Evolutionary conservation across 441 rosid genomes (phyloP).

Genomic region (Omphalea diandra): DNA sequence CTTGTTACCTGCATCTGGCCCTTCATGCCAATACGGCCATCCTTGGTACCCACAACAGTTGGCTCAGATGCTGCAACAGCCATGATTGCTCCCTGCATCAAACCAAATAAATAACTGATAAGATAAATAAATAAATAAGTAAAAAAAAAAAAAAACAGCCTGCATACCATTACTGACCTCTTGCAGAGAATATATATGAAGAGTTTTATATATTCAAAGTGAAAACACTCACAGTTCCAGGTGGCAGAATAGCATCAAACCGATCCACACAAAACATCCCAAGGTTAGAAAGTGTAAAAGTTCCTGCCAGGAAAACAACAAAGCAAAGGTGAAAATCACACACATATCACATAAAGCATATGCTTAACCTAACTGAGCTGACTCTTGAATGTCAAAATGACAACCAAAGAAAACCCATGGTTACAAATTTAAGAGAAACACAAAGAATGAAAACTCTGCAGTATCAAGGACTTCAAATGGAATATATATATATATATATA

Average conservation of each 20-base stretch:
- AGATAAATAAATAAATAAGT: not conserved
- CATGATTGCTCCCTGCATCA: slow-evolving; percentile 90
- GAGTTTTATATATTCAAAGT: not conserved
- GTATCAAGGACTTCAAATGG: not conserved
- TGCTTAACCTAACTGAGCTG: not conserved
- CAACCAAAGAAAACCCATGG: not conserved
- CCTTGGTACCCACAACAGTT: slow-evolving; percentile 78
- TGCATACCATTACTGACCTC: not conserved
- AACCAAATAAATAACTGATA: slow-evolving; percentile 7
- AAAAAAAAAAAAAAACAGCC: not conserved
- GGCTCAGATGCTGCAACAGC: slow-evolving; percentile 95
- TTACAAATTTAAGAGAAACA: not conserved
- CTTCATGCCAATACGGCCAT: slow-evolving; percentile 87
- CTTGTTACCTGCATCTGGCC: slow-evolving; percentile 86
- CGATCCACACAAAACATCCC: slow-evolving; percentile 97
- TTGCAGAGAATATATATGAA: not conserved
- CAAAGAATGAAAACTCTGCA: not conserved
- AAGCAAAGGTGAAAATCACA: slow-evolving; percentile 2
- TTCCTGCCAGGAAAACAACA: slow-evolving; percentile 45
- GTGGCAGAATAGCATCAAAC: slow-evolving; percentile 94
- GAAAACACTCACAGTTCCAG: slow-evolving; percentile 77
- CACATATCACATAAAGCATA: not conserved
- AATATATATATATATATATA: not conserved
- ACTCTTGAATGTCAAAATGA: not conserved
- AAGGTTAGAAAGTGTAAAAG: slow-evolving; percentile 92